Evolutionary conservation across 768 basidiomycete species (phyloP).

Genomic region (Xerocomus potaroensis): DNA sequence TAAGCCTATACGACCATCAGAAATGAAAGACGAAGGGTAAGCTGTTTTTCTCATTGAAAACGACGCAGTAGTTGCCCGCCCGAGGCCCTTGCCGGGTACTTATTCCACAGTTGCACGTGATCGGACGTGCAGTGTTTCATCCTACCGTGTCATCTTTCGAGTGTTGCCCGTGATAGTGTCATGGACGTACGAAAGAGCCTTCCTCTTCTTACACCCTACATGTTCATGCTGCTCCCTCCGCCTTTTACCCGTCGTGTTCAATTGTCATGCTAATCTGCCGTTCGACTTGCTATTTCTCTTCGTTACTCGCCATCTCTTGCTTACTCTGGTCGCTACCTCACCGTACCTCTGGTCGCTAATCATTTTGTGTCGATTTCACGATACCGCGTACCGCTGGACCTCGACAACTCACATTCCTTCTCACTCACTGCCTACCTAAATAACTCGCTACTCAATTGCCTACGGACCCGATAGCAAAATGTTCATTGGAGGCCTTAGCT

Average conservation of each 20-base stretch:
- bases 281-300: constrained; percentile 22
- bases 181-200: constrained; percentile 19
- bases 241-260: constrained; percentile 19
- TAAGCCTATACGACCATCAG: constrained; percentile 58
- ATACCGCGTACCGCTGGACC: constrained; percentile 37
- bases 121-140: constrained; percentile 5
- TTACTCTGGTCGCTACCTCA: constrained; percentile 32
- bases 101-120: constrained; percentile 2
- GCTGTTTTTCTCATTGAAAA: constrained; percentile 30
- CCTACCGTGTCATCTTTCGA: constrained; percentile 14
- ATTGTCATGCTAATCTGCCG: constrained; percentile 27
- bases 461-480: constrained; percentile 63
- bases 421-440: constrained; percentile 26
- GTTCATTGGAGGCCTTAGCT: constrained; percentile 88
- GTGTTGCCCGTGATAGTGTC: constrained; percentile 24
- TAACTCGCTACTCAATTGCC: constrained; percentile 28
- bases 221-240: constrained; percentile 13
- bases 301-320: constrained; percentile 29
- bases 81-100: neutral
- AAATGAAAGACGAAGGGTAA: constrained; percentile 85
- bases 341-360: constrained; percentile 33
- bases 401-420: constrained; percentile 26
- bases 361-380: constrained; percentile 32
- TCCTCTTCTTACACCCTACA: constrained; percentile 14
- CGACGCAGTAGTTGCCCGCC: constrained; percentile 13